Evolutionary conservation across 306 rosid genomes (phyloP).

Genomic region (Ammopiptanthus mongolicus): DNA sequence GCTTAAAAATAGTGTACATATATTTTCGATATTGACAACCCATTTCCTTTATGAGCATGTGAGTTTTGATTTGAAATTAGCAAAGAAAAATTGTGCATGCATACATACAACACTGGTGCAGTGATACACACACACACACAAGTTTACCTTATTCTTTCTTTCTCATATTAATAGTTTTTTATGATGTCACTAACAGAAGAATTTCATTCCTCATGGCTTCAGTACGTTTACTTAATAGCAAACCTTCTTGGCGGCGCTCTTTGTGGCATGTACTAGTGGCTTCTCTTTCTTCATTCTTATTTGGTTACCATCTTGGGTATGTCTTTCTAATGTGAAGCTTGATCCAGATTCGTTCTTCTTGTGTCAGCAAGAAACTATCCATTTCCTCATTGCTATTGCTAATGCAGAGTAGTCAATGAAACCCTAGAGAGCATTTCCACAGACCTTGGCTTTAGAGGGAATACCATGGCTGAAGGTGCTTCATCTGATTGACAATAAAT

Average conservation of each 20-base stretch:
- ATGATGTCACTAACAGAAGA: slow-evolving; percentile 24
- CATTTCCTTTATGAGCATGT: not conserved
- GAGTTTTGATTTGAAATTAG: not conserved
- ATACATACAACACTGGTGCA: not conserved
- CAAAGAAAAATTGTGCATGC: not conserved
- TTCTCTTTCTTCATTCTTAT: slow-evolving; percentile 64
- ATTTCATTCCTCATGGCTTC: slow-evolving; percentile 28
- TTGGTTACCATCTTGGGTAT: slow-evolving; percentile 85
- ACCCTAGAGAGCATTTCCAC: slow-evolving; percentile 76
- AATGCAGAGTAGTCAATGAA: slow-evolving; percentile 80
- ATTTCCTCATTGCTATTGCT: slow-evolving; percentile 23
- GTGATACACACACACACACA: not conserved
- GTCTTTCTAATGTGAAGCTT: slow-evolving; percentile 19
- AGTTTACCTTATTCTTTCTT: not conserved
- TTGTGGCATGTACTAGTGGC: slow-evolving; percentile 67
- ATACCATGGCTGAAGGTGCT: slow-evolving; percentile 75
- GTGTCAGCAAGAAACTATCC: not conserved
- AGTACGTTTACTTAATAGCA: slow-evolving; percentile 39
- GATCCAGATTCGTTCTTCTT: slow-evolving; percentile 13
- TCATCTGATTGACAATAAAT: not conserved
- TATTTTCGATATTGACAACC: not conserved
- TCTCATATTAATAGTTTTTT: not conserved
- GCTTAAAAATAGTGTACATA: not conserved
- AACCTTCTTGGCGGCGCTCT: slow-evolving; percentile 63
- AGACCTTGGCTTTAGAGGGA: slow-evolving; percentile 74